A percentile compares a stretch with the other conserved stretches of the same genome.
These are phyloP conservation scores for Xylaria hypoxylon DNA, from an alignment of 2,329 filamentous ascomycete genomes.

Conservation along the genomic window DNA sequence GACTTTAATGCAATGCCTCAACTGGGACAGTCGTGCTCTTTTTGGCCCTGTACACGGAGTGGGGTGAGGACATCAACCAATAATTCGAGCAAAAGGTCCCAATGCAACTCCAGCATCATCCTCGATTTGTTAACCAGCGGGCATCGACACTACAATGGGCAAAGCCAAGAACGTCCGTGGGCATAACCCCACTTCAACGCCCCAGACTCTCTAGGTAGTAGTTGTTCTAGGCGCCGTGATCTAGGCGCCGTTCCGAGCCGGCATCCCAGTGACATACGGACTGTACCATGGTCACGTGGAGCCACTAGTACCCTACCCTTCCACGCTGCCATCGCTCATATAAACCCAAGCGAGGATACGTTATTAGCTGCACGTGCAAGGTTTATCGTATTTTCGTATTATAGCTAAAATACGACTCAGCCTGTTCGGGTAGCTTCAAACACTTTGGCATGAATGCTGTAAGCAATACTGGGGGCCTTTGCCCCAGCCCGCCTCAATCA, in stretches of 20 bases:
- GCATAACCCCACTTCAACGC: constrained; percentile 17
- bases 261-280: constrained; percentile 12
- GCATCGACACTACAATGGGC: too few species aligned
- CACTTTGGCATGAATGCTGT: constrained; percentile 18
- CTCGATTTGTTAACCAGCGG: too few species aligned
- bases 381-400: constrained; percentile 29
- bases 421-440: constrained; percentile 18
- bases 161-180: constrained; percentile 23
- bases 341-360: constrained; percentile 19
- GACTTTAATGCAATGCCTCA: constrained; percentile 1
- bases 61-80: background rate
- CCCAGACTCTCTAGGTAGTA: constrained; percentile 24
- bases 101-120: background rate
- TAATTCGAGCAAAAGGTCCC: background rate
- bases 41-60: background rate
- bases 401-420: constrained; percentile 22
- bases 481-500: constrained; percentile 23
- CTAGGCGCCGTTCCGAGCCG: constrained; percentile 24
- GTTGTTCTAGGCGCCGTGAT: constrained; percentile 27
- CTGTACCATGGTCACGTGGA: constrained; percentile 24
- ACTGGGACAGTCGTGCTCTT: too few species aligned
- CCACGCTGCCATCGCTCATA: constrained; percentile 21
- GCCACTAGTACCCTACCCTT: constrained; percentile 27
- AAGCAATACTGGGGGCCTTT: constrained; percentile 11
- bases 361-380: constrained; percentile 30